Evolutionary conservation across 176 grass and related monocot genomes (phyloP), one percentile per base, ranked within the genome.

Genomic region (Phragmites australis): DNA sequence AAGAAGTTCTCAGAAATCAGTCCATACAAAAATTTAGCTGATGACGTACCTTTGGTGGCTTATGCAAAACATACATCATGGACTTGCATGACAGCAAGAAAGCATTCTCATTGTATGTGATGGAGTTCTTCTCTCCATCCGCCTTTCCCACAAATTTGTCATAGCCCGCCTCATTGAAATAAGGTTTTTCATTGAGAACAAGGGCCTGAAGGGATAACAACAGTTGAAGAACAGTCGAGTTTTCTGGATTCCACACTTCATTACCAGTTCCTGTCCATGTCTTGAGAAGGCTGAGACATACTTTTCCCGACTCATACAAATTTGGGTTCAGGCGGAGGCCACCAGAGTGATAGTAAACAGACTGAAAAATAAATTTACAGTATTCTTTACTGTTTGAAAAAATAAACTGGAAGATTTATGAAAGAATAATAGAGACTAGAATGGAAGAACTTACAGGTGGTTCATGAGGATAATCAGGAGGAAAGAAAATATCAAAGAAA

Each of bases 401-500:
- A 54, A 27, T 68, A 17, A 26, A 70, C 34, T 48, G 41, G 6
- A 47, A 76, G 30, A 65, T 57, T 49, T 27, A 82, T 68, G 16
- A 39, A 87, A 46, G 45, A 56, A 47, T 25, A 68, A 56, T 68
- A 49, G 22, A 81, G 81, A 82, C 15, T 60, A 32, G 59, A 54
- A 39, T 21, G 8, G 54, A 27, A 85, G 73, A 70, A 87, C 90
- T 88, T 88, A 99, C 96, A 73, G 96, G 96, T 57, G 96, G 96
- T 74, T 91, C 92, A 60, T 91, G 70, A 74, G 96, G 96, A 86
- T 99, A 99, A 62, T 93, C 82, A 45, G 77, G 59, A 55, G 96
- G 96, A 87, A 99, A 93, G 55, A 91, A 95, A 77, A 99, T 93
- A 86, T 99, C 96, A 25, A 99, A 99, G 86, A 99, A 99, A 69